Evolutionary conservation across 2,329 filamentous ascomycete species (phyloP).

Genomic region (Colletotrichum sp.): DNA sequence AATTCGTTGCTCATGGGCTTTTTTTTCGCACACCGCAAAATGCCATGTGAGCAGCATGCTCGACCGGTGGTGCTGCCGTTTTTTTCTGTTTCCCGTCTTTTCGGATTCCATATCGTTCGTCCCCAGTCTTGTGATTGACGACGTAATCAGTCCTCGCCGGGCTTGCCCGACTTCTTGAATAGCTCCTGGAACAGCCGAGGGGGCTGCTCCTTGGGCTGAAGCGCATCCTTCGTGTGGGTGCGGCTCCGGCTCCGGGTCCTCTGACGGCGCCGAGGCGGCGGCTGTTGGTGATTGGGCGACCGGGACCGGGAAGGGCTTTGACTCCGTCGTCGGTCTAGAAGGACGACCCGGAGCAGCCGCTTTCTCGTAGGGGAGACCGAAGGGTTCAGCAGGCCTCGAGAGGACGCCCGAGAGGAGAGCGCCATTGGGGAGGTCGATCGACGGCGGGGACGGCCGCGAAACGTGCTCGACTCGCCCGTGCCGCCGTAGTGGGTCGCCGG

Average conservation of each 20-base stretch:
- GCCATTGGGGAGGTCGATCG: constrained; percentile 41
- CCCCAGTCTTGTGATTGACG: neutral
- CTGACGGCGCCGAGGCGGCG: constrained; percentile 36
- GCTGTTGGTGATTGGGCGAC: constrained; percentile 37
- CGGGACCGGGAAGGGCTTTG: constrained; percentile 47
- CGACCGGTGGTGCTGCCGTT: neutral
- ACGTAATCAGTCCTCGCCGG: neutral
- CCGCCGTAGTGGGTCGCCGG: constrained; percentile 39
- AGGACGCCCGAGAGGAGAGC: constrained; percentile 34
- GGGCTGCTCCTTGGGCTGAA: constrained; percentile 1
- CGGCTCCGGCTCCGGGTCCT: constrained; percentile 44
- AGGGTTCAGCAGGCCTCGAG: constrained; percentile 32
- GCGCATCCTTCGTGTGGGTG: constrained; percentile 5
- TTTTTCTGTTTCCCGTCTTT: neutral
- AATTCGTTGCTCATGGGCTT: neutral
- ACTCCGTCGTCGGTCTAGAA: constrained; percentile 46
- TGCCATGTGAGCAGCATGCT: neutral
- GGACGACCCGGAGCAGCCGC: constrained; percentile 44
- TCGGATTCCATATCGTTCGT: neutral
- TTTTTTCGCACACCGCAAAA: neutral
- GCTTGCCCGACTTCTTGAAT: constrained; percentile 1
- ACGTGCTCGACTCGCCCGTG: constrained; percentile 46
- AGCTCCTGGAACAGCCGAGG: constrained; percentile 6
- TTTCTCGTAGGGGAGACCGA: constrained; percentile 46
- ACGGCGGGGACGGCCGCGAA: constrained; percentile 45